Conservation (phyloP, 345 rosid genomes). For the Orychophragmus violaceus region DNA sequence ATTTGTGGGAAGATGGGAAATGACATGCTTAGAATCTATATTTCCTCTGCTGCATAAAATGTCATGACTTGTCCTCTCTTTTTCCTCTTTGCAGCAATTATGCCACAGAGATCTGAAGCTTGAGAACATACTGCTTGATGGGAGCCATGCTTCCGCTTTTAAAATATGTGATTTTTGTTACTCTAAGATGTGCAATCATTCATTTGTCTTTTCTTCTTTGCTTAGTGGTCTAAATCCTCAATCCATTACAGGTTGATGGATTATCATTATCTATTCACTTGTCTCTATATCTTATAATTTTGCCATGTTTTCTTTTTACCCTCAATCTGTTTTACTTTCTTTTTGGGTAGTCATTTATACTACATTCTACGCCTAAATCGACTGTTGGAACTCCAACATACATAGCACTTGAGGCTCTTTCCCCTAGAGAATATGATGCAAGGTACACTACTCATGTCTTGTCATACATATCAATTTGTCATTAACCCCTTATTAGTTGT, state of each 20-base stretch:
- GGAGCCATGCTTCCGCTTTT: constrained; percentile 79
- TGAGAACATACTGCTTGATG: constrained; percentile 81
- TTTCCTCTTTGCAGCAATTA: constrained; percentile 50
- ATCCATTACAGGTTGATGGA: background rate
- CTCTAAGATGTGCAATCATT: constrained; percentile 45
- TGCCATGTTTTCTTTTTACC: constrained; percentile 2
- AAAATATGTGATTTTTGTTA: constrained; percentile 89
- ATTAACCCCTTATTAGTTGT: background rate
- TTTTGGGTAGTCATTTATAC: constrained; percentile 53
- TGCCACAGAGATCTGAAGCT: constrained; percentile 82
- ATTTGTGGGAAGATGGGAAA: too few relatives aligned
- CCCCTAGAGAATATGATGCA: constrained; percentile 74
- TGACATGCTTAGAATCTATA: too few relatives aligned
- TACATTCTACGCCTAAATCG: constrained; percentile 88
- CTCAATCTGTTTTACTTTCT: too few relatives aligned
- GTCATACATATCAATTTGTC: background rate
- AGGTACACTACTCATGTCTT: constrained; percentile 36
- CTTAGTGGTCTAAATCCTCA: background rate
- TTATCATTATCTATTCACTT: constrained; percentile 18
- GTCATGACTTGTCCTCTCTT: constrained; percentile 7
- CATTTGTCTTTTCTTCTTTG: background rate
- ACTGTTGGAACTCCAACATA: constrained; percentile 96
- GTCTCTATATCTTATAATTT: background rate
- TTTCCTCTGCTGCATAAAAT: too few relatives aligned
- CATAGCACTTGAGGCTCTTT: constrained; percentile 84